phyloP scores from a whole-genome alignment of 1,284 basidiomycete species.

The Ustilago crameri region DNA sequence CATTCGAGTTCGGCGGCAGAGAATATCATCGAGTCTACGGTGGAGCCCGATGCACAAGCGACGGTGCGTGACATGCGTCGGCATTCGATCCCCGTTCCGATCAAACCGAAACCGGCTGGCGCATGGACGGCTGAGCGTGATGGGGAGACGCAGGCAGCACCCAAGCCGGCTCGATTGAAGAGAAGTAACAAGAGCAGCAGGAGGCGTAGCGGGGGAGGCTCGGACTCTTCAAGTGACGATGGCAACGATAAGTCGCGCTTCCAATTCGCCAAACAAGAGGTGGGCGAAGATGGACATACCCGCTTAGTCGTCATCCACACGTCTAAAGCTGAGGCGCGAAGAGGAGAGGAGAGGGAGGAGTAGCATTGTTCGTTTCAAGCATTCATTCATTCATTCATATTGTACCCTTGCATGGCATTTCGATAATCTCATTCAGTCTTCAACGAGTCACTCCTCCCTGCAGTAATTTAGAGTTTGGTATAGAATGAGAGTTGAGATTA shows the following conservation, averaged over 20 bases:
- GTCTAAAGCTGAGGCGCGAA: background rate
- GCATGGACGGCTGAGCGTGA: conserved; percentile 27
- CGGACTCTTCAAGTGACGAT: no score
- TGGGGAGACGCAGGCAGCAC: conserved; percentile 13
- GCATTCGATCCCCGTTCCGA: conserved; percentile 5
- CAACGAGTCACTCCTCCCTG: no score
- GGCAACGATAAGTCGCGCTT: conserved; percentile 4
- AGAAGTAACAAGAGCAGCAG: background rate
- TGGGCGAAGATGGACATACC: conserved; percentile 21
- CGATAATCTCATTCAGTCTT: no score
- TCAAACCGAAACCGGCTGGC: background rate
- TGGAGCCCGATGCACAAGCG: background rate
- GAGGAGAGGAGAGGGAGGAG: background rate
- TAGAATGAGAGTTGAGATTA: no score
- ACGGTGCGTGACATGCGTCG: conserved; percentile 5
- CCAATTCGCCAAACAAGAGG: conserved; percentile 23
- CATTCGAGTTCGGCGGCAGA: conserved; percentile 11
- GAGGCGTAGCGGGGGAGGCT: background rate
- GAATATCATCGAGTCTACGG: no score
- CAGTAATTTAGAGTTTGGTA: no score
- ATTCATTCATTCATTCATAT: no score
- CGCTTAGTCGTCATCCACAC: conserved; percentile 30
- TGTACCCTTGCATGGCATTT: no score
- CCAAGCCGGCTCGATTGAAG: background rate
- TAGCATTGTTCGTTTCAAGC: no score